These are phyloP conservation scores for Myxozyma nipponensis DNA, from an alignment of 805 yeast genomes.

Conservation along the genomic window DNA sequence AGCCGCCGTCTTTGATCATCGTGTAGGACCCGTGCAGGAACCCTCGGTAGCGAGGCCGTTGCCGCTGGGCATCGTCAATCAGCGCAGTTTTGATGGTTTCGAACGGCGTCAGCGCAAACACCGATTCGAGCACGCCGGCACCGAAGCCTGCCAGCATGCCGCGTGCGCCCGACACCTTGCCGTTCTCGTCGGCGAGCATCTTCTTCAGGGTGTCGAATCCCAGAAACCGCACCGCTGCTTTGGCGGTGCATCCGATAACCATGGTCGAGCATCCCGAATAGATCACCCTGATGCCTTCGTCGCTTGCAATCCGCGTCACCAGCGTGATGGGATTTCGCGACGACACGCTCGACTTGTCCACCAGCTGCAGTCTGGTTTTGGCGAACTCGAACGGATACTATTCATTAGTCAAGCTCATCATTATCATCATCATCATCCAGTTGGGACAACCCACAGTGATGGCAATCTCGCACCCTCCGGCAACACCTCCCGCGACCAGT, in stretches of 20 bases:
- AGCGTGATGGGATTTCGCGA: conserved; percentile 82
- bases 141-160: conserved; percentile 97
- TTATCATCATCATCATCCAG: too few species aligned
- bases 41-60: conserved; percentile 69
- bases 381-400: conserved; percentile 94
- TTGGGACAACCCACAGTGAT: conserved; percentile 60
- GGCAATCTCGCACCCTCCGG: conserved; percentile 66
- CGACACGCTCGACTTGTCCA: conserved; percentile 22
- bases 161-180: conserved; percentile 81
- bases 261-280: conserved; percentile 97
- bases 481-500: conserved; percentile 46
- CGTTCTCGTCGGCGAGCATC: conserved; percentile 72
- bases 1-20: conserved; percentile 71
- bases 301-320: conserved; percentile 66
- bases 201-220: conserved; percentile 88
- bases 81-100: conserved; percentile 95
- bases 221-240: conserved; percentile 90
- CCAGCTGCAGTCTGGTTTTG: conserved; percentile 84
- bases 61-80: conserved; percentile 82
- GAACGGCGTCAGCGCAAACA: conserved; percentile 92
- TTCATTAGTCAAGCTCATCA: too few species aligned
- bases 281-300: conserved; percentile 73
- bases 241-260: conserved; percentile 91
- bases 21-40: conserved; percentile 58
- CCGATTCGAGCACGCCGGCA: conserved; percentile 89